Base-by-base conservation (phyloP, 768 basidiomycete species). In the Hysterangium stoloniferum region DNA sequence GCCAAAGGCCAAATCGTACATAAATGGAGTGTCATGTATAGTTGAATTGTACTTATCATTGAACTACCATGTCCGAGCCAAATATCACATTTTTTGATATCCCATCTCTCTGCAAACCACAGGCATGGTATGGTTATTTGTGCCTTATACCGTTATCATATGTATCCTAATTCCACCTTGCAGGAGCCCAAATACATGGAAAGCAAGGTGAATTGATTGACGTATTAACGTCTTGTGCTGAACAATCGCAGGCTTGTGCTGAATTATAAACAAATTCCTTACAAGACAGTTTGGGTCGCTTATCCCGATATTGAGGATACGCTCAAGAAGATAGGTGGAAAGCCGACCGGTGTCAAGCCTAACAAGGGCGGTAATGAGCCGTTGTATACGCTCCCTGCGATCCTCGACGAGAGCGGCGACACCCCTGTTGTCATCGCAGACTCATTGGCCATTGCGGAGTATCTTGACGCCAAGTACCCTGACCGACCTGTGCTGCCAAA, bases 251-350 rank as follows among this genome's bases (percentile, higher is more conserved):
- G 84, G 40, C 76, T 86, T 45, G 78, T 86, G 36, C 68, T 88
- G n/a, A 88, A 88, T 60, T 86, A 76, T 60, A 87, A 88, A 59
- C 74, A 80, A 3, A 72, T 89, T 6, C 76, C 72, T 0, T 84
- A 87, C 60, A 74, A 73, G 35, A 89, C 86, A 0, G 66, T 73
- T 22, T 86, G 82, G 81, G 68, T 88, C 19, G 80, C 86, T 29
- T 77, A 84, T 52, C 72, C 79, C 19, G 79, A 87, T 28, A 76
- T 89, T 24, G 85, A 86, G 57, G 52, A 66, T 6, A 79, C 77
- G 1, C 59, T 61, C 58, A 64, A 64, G 48, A 62, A 69, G 47
- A 51, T 71, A 19, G 69, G 70, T 1, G 68, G 71, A 1, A 48
- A 57, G 1, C 67, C 74, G 9, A 72, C 69, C 0, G 37, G 35